Conservation (phyloP, 192 early-diverging fungal genomes). For the Coemansia sp. region DNA sequence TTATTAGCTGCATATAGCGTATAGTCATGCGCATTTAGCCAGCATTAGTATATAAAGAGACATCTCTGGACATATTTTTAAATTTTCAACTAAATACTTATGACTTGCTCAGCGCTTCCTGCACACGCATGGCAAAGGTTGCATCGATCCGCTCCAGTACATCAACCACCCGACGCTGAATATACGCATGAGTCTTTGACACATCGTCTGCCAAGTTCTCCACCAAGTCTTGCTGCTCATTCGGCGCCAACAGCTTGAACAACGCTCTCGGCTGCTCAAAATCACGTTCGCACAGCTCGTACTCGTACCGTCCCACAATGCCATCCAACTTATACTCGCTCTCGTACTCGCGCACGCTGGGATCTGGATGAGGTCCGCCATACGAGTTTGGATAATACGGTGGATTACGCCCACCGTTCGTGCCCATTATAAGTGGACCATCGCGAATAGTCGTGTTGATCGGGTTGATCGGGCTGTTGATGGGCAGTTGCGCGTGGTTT, state of each 20-base stretch:
- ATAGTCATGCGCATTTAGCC: no score
- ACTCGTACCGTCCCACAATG: constrained; percentile 53
- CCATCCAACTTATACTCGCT: constrained; percentile 45
- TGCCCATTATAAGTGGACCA: constrained; percentile 57
- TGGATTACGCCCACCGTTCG: constrained; percentile 60
- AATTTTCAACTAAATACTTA: no score
- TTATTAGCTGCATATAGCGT: no score
- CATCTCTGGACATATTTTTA: no score
- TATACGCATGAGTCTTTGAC: constrained; percentile 52
- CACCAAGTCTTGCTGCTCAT: constrained; percentile 56
- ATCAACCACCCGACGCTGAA: constrained; percentile 42
- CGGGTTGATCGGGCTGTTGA: constrained; percentile 59
- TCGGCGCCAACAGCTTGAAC: constrained; percentile 42
- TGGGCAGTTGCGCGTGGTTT: constrained; percentile 73
- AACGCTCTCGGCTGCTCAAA: constrained; percentile 65
- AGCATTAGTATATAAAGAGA: no score
- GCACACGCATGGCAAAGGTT: no score
- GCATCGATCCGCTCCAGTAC: neutral
- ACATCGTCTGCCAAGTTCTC: constrained; percentile 61
- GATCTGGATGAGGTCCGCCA: constrained; percentile 54
- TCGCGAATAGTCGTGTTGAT: constrained; percentile 69
- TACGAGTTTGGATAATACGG: constrained; percentile 67
- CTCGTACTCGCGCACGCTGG: constrained; percentile 27
- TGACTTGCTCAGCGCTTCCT: no score
- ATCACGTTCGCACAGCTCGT: constrained; percentile 58